phyloP scores from a whole-genome alignment of 345 rosid genomes.

The Arabidopsis arenosa region DNA sequence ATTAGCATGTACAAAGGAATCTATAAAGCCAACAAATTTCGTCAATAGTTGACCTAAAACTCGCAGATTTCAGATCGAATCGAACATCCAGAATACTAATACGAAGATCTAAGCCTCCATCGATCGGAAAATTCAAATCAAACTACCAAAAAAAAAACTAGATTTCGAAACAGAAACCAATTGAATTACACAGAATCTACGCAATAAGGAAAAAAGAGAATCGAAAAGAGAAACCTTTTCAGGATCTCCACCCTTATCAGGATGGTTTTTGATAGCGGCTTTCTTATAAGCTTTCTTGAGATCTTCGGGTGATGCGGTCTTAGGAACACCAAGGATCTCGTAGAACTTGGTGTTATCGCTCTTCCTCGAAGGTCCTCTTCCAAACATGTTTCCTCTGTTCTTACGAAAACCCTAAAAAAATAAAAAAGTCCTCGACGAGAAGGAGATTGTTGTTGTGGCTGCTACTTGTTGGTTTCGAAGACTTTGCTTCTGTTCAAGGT shows the following conservation, averaged over 20 bases:
- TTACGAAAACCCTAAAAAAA: constrained; percentile 34
- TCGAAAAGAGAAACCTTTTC: constrained; percentile 60
- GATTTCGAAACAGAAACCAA: neutral
- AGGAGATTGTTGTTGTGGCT: constrained; percentile 38
- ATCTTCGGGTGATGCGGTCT: constrained; percentile 77
- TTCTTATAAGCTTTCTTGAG: constrained; percentile 88
- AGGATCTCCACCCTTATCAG: constrained; percentile 99
- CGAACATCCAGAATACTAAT: neutral
- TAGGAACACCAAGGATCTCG: constrained; percentile 83
- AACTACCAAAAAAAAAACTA: neutral
- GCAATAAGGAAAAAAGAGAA: neutral
- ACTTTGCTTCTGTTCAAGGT: constrained; percentile 41
- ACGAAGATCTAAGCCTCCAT: constrained; percentile 22
- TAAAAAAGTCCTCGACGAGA: neutral
- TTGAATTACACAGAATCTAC: constrained; percentile 7
- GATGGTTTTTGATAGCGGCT: constrained; percentile 95
- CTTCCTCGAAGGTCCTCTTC: constrained; percentile 73
- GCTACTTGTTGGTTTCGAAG: constrained; percentile 10
- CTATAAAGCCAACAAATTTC: neutral
- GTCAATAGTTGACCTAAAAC: constrained; percentile 28
- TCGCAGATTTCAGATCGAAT: constrained; percentile 28
- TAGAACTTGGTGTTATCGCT: constrained; percentile 81
- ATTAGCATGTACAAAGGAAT: neutral
- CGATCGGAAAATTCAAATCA: constrained; percentile 20
- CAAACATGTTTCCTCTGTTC: constrained; percentile 61